phyloP scores from a whole-genome alignment of 2,329 filamentous ascomycete species.

The Diaporthe citrichinensis region DNA sequence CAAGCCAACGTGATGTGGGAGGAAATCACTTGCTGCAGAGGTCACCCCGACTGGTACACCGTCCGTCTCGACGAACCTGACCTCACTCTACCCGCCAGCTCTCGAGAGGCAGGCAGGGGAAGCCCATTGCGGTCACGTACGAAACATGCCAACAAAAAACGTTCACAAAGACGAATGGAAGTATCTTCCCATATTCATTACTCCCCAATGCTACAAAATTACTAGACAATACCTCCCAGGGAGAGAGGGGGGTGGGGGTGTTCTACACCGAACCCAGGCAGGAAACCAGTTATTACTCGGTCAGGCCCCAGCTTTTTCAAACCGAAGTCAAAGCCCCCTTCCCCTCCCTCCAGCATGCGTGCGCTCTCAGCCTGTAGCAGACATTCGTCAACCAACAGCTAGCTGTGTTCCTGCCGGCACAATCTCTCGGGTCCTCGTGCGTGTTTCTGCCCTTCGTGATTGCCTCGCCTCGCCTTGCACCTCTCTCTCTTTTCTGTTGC shows the following conservation, averaged over 20 bases:
- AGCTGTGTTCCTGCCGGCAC: neutral
- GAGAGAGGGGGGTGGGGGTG: neutral
- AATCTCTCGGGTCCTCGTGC: neutral
- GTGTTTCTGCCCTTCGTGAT: neutral
- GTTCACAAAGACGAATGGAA: neutral
- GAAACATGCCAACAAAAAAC: neutral
- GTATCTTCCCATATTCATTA: conserved; percentile 17
- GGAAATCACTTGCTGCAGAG: neutral
- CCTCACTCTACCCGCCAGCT: neutral
- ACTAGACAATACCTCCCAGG: conserved; percentile 10
- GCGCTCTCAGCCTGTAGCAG: neutral
- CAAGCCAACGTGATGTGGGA: too few species aligned
- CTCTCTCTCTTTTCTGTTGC: neutral
- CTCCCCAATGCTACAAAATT: conserved; percentile 25
- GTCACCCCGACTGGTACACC: neutral
- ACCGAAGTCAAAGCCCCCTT: neutral
- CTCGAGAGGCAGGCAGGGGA: neutral
- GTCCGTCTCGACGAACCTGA: neutral
- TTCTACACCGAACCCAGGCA: neutral
- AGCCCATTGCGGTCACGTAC: neutral
- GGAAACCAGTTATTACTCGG: conserved; percentile 1
- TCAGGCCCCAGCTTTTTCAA: conserved; percentile 11
- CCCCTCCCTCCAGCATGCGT: neutral
- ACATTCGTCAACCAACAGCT: conserved; percentile 11
- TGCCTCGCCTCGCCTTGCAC: neutral